Conservation (phyloP, 192 early-diverging fungal species). For the Backusella parvicylindrica region DNA sequence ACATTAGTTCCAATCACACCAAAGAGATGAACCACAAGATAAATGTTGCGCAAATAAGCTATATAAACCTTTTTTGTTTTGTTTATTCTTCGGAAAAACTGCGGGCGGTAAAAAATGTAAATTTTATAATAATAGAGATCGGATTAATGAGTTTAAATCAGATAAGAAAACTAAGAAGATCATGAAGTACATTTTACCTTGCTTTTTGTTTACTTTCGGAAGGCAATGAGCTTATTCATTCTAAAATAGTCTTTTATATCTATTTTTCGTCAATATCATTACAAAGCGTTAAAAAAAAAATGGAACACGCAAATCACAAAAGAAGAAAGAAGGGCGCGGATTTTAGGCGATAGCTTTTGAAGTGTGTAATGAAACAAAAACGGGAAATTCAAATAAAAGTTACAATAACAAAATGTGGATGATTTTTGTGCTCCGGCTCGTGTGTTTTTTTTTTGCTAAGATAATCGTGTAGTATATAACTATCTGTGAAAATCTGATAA, state of each 20-base stretch:
- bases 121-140: neutral
- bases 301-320: neutral
- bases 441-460: neutral
- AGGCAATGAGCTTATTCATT: neutral
- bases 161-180: neutral
- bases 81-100: neutral
- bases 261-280: neutral
- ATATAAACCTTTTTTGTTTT: neutral
- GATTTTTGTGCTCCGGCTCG: neutral
- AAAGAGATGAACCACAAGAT: neutral
- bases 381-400: neutral
- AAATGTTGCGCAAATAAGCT: neutral
- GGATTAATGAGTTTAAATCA: neutral
- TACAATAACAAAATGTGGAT: neutral
- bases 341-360: neutral
- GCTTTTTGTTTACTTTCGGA: neutral
- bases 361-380: conserved; percentile 1
- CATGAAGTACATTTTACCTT: neutral
- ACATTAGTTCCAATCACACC: neutral
- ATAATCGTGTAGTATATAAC: neutral
- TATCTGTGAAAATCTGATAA: neutral
- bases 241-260: neutral
- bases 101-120: neutral
- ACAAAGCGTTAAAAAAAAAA: no score
- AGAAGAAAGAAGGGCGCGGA: neutral